Evolutionary conservation across 257 asterid species (phyloP).

Genomic region (Nemophila menziesii): DNA sequence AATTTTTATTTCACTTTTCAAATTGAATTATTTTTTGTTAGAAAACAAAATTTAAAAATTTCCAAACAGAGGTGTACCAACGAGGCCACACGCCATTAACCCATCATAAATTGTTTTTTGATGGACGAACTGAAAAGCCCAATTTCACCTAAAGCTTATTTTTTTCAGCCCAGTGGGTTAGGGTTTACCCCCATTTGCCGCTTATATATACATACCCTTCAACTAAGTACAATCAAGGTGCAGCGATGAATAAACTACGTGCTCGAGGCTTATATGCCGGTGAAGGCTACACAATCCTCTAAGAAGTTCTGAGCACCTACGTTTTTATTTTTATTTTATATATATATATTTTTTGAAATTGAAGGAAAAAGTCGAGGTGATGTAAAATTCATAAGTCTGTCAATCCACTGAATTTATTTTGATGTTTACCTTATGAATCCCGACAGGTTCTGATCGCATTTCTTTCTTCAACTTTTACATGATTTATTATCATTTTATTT

Average conservation of each 20-base stretch:
- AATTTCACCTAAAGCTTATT: too few species aligned
- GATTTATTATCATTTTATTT: neutral
- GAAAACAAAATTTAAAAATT: too few species aligned
- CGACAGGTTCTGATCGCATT: conserved; percentile 43
- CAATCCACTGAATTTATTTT: conserved; percentile 29
- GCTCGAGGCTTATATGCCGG: conserved; percentile 14
- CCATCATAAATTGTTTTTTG: too few species aligned
- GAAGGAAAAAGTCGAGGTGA: conserved; percentile 16
- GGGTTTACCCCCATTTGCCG: neutral
- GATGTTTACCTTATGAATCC: conserved; percentile 36
- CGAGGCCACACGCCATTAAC: too few species aligned
- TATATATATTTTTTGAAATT: neutral
- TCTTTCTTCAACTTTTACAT: too few species aligned
- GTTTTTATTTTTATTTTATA: neutral
- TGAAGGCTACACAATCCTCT: conserved; percentile 30
- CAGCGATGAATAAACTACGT: conserved; percentile 12
- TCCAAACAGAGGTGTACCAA: too few species aligned
- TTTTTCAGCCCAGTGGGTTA: neutral
- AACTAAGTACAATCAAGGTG: neutral
- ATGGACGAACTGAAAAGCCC: too few species aligned
- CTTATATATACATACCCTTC: neutral
- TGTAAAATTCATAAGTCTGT: conserved; percentile 33
- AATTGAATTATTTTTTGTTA: too few species aligned
- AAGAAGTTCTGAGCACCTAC: conserved; percentile 33
- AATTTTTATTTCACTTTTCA: too few species aligned